phyloP scores from a whole-genome alignment of 2,329 filamentous ascomycete species.

The Drechslerella dactyloides region DNA sequence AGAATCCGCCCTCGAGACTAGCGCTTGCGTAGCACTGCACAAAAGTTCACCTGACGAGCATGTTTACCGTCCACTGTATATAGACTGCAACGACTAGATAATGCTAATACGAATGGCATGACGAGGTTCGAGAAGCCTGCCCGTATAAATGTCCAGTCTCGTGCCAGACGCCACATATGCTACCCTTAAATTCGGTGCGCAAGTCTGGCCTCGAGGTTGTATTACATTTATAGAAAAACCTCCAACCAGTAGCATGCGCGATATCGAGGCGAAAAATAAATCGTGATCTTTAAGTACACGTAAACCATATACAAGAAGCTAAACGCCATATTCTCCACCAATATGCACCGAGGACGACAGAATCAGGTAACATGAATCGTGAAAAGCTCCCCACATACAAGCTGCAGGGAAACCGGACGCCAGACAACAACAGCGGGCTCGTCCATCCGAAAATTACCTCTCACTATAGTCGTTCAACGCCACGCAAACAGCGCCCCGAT shows the following conservation, averaged over 20 bases:
- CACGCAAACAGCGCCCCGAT: slow-evolving; percentile 88
- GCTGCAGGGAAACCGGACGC: not conserved
- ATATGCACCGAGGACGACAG: not conserved
- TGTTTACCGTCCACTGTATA: not conserved
- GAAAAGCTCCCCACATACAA: too few species aligned
- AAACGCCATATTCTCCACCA: slow-evolving; percentile 3
- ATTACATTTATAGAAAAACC: too few species aligned
- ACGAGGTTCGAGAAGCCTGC: not conserved
- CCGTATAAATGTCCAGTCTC: not conserved
- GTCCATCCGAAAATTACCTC: slow-evolving; percentile 24
- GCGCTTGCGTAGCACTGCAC: too few species aligned
- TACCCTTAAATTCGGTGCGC: too few species aligned
- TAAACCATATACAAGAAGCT: not conserved
- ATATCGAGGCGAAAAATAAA: too few species aligned
- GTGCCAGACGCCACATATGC: too few species aligned
- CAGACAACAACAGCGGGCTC: not conserved
- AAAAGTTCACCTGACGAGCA: not conserved
- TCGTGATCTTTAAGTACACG: not conserved
- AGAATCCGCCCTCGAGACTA: too few species aligned
- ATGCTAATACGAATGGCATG: not conserved
- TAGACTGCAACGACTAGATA: not conserved
- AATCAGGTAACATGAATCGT: too few species aligned
- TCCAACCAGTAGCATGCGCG: too few species aligned
- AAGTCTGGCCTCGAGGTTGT: too few species aligned
- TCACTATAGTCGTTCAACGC: slow-evolving; percentile 80